Evolutionary conservation across 176 grass and related monocot genomes (phyloP), one percentile per base, ranked within the genome.

Genomic region (Areca catechu): DNA sequence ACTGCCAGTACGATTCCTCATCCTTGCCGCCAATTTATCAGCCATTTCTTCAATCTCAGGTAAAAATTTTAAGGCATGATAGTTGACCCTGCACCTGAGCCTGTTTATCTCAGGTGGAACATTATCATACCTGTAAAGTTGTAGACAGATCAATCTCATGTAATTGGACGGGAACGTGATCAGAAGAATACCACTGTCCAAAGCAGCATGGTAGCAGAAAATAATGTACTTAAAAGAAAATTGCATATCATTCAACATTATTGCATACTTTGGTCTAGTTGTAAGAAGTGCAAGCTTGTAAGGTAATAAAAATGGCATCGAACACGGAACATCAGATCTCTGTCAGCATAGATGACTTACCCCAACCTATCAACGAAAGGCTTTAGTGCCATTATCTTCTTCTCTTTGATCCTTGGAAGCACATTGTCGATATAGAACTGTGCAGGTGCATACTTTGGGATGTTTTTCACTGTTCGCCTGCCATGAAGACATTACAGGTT

Each of bases 371-470:
- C 93, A 50, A 92, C 93, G 23, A 98, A 98, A 15, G 93, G 93
- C 52, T 98, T 98, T 58, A 98, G 75, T 54, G 93, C 86, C 93
- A 98, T 98, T 88, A 98, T 98, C 54, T 80, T 85, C 75, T 98
- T 98, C 62, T 98, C 93, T 78, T 78, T 91, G 67, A 98, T 79
- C 78, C 93, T 98, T 65, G 87, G 93, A 82, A 98, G 87, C 56
- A 98, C 93, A 57, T 98, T 98, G 62, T 98, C 93, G 48, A 98
- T 91, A 51, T 98, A 98, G 66, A 98, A 98, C 15, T 98, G 78
- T 43, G 93, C 93, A 5, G 87, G 80, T 69, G 87, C 87, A 75
- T 98, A 98, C 73, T 98, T 98, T 54, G 93, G 93, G 49, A 98
- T 82, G 67, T 98, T 98, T 77, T 98, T 98, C 50, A 98, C 81